Base-by-base conservation (phyloP, 2,329 filamentous ascomycete species). In the Cladophialophora bantiana region DNA sequence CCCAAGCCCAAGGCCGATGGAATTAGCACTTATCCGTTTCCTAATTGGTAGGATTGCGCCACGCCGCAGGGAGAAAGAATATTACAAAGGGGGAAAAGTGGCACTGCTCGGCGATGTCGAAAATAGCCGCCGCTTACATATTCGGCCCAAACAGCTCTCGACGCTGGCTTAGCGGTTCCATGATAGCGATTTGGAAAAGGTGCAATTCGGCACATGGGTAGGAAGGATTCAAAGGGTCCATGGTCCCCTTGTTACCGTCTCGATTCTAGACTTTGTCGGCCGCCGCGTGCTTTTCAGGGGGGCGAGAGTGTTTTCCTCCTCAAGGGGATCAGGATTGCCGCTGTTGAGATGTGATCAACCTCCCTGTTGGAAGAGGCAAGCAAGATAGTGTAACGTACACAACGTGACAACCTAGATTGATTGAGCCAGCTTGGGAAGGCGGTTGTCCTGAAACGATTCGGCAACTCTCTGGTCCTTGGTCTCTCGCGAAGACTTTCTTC, bases 111-210 rank as follows among this genome's bases (percentile, higher is more conserved):
- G 26, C 31, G 32, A 45, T 18, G 50, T 68, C 64, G 38, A 66
- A 70, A 68, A 71, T 70, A 66, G 62, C 62, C 34, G 60, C 61
- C 34, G 65, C 66, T 66, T 68, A 68, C 65, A 60, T 66, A 67
- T 67, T 54, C 42, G 38, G n/a, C n/a, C 64, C 66, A 67, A 65
- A 71, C 18, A 70, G 61, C 54, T 50, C 66, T 59, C 52, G 66
- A 57, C 60, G 57, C 59, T 48, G 68, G 45, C 35, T 38, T 31
- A 56, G 59, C 42, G 48, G 32, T 18, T 62, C 62, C 62, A 61
- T 48, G 50, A 58, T 62, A 42, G 53, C 59, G 34, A 40, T 35
- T 55, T 32, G 15, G 31, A n/a, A 5, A 35, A 52, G 36, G 52
- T 20, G 59, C 58, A 42, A 53, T 54, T 20, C 52, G 45, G 18